Conservation (phyloP, 1,284 basidiomycete species). For the Cerrena zonata region DNA sequence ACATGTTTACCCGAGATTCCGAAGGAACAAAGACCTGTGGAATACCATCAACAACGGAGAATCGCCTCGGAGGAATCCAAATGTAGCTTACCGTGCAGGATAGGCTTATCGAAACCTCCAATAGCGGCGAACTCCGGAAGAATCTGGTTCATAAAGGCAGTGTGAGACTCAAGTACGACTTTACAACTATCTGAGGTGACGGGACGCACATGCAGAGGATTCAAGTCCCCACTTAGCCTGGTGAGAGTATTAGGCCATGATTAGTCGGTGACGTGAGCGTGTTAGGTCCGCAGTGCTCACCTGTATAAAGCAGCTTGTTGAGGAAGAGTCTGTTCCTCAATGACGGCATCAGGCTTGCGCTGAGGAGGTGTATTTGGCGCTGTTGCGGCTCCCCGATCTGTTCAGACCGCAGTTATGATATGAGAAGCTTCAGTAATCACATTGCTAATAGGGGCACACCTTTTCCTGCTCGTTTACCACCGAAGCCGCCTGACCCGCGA, state of each 20-base stretch:
- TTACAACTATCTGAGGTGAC: neutral
- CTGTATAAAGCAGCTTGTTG: conserved; percentile 89
- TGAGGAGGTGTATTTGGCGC: conserved; percentile 81
- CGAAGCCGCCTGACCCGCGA: conserved; percentile 92
- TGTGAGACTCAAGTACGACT: too few relatives aligned
- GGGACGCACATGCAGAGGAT: conserved; percentile 80
- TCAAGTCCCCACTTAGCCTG: conserved; percentile 83
- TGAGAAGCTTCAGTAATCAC: too few relatives aligned
- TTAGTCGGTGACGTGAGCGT: too few relatives aligned
- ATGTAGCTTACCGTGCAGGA: conserved; percentile 54
- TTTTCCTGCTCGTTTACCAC: conserved; percentile 80
- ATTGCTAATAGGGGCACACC: conserved; percentile 39
- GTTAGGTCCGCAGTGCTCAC: conserved; percentile 34
- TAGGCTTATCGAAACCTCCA: conserved; percentile 91
- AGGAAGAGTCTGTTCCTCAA: conserved; percentile 79
- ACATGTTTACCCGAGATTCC: conserved; percentile 95
- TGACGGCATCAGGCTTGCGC: conserved; percentile 76
- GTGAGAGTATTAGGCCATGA: too few relatives aligned
- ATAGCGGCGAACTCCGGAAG: conserved; percentile 89
- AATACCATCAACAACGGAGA: too few relatives aligned
- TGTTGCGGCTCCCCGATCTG: conserved; percentile 87
- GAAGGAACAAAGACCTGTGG: conserved; percentile 79
- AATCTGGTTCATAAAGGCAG: conserved; percentile 48
- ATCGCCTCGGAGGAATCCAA: neutral
- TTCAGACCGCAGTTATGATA: conserved; percentile 1